Conservation (phyloP, 768 basidiomycete species). For the Leccinum olivaceopallidum region DNA sequence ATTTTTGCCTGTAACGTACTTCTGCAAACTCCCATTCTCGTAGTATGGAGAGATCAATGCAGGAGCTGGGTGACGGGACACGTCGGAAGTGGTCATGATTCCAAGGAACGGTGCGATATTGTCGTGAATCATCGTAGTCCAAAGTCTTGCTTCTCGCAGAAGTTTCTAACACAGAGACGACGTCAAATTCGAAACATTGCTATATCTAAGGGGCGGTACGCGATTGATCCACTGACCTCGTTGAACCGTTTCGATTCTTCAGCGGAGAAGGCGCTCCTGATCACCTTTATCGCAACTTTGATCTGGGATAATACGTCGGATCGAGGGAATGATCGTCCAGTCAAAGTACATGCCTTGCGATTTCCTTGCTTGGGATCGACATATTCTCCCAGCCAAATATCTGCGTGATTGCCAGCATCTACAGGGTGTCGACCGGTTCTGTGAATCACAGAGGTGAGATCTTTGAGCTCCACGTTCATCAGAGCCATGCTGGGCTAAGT, state of each 20-base stretch:
- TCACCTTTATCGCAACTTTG: slow-evolving; percentile 32
- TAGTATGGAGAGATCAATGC: slow-evolving; percentile 32
- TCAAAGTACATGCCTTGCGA: slow-evolving; percentile 7
- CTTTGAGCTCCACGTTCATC: slow-evolving; percentile 21
- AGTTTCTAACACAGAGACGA: slow-evolving; percentile 21
- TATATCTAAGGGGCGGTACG: neutral
- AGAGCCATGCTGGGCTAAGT: slow-evolving; percentile 16
- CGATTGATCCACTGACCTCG: slow-evolving; percentile 13
- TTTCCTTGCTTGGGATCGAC: slow-evolving; percentile 11
- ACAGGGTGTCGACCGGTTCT: slow-evolving; percentile 19
- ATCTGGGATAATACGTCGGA: neutral
- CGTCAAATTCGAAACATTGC: neutral
- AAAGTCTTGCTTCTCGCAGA: slow-evolving; percentile 29
- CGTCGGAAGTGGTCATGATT: slow-evolving; percentile 17
- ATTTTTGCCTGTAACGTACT: slow-evolving; percentile 9
- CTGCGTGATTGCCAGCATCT: slow-evolving; percentile 23
- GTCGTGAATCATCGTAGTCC: slow-evolving; percentile 23
- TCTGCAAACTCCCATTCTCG: slow-evolving; percentile 21
- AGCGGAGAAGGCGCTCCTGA: slow-evolving; percentile 17
- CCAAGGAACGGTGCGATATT: slow-evolving; percentile 31
- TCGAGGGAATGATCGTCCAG: neutral
- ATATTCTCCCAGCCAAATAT: slow-evolving; percentile 25
- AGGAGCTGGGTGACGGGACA: slow-evolving; percentile 18
- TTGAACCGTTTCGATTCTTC: slow-evolving; percentile 22
- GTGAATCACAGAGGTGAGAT: slow-evolving; percentile 19